Conservation (phyloP, 2,329 filamentous ascomycete species). For the Aspergillus sp. region DNA sequence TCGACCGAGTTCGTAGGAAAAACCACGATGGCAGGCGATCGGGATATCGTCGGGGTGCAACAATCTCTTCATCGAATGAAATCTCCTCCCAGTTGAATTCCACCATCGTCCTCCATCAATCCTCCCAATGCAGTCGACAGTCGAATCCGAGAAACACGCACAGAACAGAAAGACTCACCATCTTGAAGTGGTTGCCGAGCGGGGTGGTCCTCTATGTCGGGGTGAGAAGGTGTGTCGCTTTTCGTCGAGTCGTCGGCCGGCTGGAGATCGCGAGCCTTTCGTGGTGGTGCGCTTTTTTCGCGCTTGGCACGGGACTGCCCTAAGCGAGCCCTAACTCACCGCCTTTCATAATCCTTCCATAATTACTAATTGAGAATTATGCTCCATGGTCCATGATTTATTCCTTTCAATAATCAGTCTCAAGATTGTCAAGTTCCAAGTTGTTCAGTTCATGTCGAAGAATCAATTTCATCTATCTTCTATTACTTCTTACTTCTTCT, state of each 20-base stretch:
- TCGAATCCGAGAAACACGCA: slow-evolving; percentile 7
- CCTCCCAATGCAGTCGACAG: too few relatives aligned
- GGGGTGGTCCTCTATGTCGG: slow-evolving; percentile 42
- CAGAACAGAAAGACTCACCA: slow-evolving; percentile 38
- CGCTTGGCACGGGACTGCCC: slow-evolving; percentile 36
- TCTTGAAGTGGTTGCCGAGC: slow-evolving; percentile 46
- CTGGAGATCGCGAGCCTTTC: slow-evolving; percentile 28
- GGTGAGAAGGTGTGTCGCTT: slow-evolving; percentile 37
- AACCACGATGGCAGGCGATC: too few relatives aligned
- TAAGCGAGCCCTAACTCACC: slow-evolving; percentile 46
- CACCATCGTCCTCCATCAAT: too few relatives aligned
- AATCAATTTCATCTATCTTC: neutral
- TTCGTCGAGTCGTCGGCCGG: slow-evolving; percentile 33
- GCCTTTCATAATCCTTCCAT: neutral
- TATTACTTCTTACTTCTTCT: slow-evolving; percentile 50
- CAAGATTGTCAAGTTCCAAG: too few relatives aligned
- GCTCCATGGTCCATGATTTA: neutral
- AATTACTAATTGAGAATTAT: neutral
- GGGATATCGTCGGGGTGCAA: too few relatives aligned
- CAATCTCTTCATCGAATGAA: too few relatives aligned
- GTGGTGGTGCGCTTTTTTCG: slow-evolving; percentile 41
- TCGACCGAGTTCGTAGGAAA: too few relatives aligned
- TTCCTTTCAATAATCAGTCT: neutral
- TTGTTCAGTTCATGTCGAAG: too few relatives aligned
- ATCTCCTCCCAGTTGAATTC: too few relatives aligned